Evolutionary conservation across 2,329 filamentous ascomycete genomes (phyloP), one percentile per base, ranked within the genome.

Genomic region (Botrytis hyacinthi): DNA sequence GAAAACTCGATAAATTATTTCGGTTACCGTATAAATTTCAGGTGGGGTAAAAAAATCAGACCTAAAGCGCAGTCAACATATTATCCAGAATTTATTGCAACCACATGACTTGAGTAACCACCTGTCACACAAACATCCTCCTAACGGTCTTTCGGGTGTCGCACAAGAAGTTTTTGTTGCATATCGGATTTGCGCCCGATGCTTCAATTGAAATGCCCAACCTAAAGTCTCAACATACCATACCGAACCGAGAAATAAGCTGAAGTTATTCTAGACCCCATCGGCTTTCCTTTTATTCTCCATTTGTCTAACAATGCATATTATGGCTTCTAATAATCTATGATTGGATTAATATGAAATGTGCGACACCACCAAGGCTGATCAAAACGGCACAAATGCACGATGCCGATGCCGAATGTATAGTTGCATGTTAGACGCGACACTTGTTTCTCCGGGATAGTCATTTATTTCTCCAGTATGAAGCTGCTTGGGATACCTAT

Each of bases 1-100:
- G 44, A 76, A 76, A 76, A 72, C 44, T 75, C 73, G 70, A 60
- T 46, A 74, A 67, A 71, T 66, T 51, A 48, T 57, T 46, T 35
- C 32, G 44, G 67, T 46, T 20, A 46, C 68, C 73, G 71, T 74
- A 74, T 26, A 37, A 46, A 54, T 40, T 29, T 72, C 22, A 22
- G 35, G 37, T 60, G 46, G 42, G 54, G 44, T 69, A 69, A 42
- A 20, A n/a, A n/a, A 32, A 14, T 46, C 22, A 70, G 48, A 65
- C 68, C 54, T 26, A 42, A 71, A 10, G 65, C 40, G 59, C 70
- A 67, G 8, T 68, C 62, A 66, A 69, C 60, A 44, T 22, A 59
- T 59, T 59, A 37, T 62, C 68, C n/a, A 37, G 26, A 67, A 70
- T 40, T 63, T 42, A 20, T 59, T 42, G 29, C 63, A 48, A 73